Percentiles rank a stretch among this genome's conserved stretches.
These are phyloP conservation scores for Zymoseptoria ardabiliae DNA, from an alignment of 2,329 filamentous ascomycete species.

Conservation along the genomic window DNA sequence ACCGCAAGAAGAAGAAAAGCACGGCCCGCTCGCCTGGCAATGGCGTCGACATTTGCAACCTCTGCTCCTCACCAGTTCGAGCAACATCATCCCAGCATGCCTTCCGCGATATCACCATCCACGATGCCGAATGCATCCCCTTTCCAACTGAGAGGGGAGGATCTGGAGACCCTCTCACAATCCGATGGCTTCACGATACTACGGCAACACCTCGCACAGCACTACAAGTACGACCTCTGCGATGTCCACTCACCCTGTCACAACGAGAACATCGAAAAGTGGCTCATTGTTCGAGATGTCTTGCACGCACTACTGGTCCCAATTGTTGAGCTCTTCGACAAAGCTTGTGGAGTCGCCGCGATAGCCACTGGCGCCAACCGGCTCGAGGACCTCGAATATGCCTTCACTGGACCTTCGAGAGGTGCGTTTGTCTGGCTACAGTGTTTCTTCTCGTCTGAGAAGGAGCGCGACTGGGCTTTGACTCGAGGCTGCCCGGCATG, in stretches of 20 bases:
- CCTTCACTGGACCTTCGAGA: constrained; percentile 50
- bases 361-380: constrained; percentile 42
- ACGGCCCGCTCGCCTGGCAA: background rate
- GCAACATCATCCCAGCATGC: constrained; percentile 5
- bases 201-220: constrained; percentile 35
- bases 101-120: constrained; percentile 5
- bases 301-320: constrained; percentile 53
- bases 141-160: constrained; percentile 37
- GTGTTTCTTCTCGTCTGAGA: constrained; percentile 48
- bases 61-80: background rate
- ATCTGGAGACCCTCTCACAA: constrained; percentile 33
- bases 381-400: constrained; percentile 48
- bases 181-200: constrained; percentile 40
- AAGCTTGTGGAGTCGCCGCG: constrained; percentile 47
- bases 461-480: constrained; percentile 49
- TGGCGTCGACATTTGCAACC: background rate
- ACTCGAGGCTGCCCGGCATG: constrained; percentile 50
- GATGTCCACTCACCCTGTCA: constrained; percentile 31
- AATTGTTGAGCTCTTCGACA: constrained; percentile 49
- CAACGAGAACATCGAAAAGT: constrained; percentile 31
- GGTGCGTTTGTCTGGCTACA: constrained; percentile 53
- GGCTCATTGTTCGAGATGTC: constrained; percentile 51
- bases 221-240: constrained; percentile 40
- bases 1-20: background rate
- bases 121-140: constrained; percentile 29